Evolutionary conservation across 2,329 filamentous ascomycete genomes (phyloP).

Genomic region (Mycosphaerella sp.): DNA sequence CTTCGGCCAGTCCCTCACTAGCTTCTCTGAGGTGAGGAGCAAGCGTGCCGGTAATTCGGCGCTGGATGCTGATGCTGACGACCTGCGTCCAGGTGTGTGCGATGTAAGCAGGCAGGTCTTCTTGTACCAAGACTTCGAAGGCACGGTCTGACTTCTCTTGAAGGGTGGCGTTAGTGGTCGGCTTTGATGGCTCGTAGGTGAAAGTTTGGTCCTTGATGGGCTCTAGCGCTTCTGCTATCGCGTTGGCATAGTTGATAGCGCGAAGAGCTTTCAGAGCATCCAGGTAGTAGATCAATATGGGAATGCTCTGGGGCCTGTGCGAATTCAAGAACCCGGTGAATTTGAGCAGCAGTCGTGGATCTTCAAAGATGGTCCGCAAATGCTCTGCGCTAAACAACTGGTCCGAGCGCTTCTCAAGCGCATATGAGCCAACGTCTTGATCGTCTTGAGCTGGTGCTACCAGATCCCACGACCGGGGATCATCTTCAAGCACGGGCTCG

Average conservation of each 20-base stretch:
- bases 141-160: constrained; percentile 59
- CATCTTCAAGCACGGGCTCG: constrained; percentile 47
- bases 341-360: constrained; percentile 55
- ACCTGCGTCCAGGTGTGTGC: constrained; percentile 62
- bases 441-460: constrained; percentile 37
- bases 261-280: constrained; percentile 64
- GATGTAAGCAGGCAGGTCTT: constrained; percentile 67
- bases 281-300: constrained; percentile 64
- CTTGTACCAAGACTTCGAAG: constrained; percentile 57
- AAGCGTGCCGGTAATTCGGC: constrained; percentile 61
- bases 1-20: constrained; percentile 69
- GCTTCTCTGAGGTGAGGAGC: constrained; percentile 59
- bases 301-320: constrained; percentile 56
- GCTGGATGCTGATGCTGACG: constrained; percentile 63
- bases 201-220: constrained; percentile 53
- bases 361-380: constrained; percentile 58
- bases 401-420: constrained; percentile 59
- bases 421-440: constrained; percentile 39
- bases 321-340: constrained; percentile 63
- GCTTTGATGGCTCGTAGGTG: constrained; percentile 45
- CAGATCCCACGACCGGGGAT: constrained; percentile 51
- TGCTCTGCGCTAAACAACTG: constrained; percentile 62
- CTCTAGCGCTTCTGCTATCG: constrained; percentile 56
- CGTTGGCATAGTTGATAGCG: constrained; percentile 66
- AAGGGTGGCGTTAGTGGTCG: constrained; percentile 54